phyloP scores from a whole-genome alignment of 2,329 filamentous ascomycete species.

The Monosporascus cannonballus region DNA sequence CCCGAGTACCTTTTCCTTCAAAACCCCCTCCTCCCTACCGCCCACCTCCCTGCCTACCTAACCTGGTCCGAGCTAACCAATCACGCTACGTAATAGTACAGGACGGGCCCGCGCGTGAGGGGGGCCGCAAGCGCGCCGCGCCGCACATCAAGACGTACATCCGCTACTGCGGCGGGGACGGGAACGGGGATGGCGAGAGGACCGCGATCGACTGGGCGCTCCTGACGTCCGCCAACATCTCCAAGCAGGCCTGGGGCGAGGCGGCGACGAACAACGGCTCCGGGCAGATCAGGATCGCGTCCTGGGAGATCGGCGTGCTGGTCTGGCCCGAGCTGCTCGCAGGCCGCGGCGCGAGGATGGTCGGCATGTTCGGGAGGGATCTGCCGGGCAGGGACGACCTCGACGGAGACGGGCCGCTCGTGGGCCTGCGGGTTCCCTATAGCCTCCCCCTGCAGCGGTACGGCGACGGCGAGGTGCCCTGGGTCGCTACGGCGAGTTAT shows the following conservation, averaged over 20 bases:
- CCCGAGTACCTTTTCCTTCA: neutral
- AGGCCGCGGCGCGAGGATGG: conserved; percentile 48
- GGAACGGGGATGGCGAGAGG: conserved; percentile 10
- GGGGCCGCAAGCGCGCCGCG: conserved; percentile 62
- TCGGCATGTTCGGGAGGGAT: conserved; percentile 62
- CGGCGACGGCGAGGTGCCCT: conserved; percentile 57
- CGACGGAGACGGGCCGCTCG: conserved; percentile 28
- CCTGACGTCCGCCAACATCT: conserved; percentile 85
- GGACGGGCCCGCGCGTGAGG: conserved; percentile 31
- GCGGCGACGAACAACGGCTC: conserved; percentile 39
- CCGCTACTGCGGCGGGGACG: conserved; percentile 40
- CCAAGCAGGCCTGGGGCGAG: conserved; percentile 83
- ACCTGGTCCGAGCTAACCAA: neutral
- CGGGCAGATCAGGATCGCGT: conserved; percentile 64
- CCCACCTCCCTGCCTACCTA: neutral
- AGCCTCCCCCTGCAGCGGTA: conserved; percentile 69
- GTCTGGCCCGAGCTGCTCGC: conserved; percentile 65
- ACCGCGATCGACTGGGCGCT: conserved; percentile 72
- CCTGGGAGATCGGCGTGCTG: conserved; percentile 78
- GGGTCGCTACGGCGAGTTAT: conserved; percentile 63
- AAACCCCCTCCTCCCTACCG: conserved; percentile 3
- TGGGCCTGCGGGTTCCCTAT: conserved; percentile 80
- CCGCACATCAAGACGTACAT: conserved; percentile 91
- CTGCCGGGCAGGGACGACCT: conserved; percentile 29
- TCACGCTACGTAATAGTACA: conserved; percentile 2